Evolutionary conservation across 257 asterid genomes (phyloP), one percentile per base, ranked within the genome.

Genomic region (Petrea volubilis): DNA sequence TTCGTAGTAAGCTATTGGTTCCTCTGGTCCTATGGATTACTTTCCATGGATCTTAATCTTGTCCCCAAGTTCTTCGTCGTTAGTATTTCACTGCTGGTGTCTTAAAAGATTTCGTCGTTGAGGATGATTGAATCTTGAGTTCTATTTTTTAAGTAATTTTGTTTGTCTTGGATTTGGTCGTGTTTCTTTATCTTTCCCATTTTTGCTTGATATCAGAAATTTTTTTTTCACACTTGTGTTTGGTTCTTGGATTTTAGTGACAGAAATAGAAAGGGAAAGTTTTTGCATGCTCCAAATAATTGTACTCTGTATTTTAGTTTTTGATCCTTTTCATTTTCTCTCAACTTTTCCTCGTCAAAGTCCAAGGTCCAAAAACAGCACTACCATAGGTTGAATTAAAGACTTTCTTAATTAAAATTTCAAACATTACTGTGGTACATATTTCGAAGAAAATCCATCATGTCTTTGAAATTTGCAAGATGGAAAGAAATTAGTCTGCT

Each of bases 191-290:
- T 36, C 21, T 20, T 31, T 36, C 24, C 36, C 24, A 12, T 67
- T 67, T 66, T 21, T 52, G 63, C 72, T 67, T 67, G 63, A 36
- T 18, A 53, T 61, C 17, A 34, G 9, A 51, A 51, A 31, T 27
- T 23, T 29, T 7, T 15, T 15, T 15, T 7, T n/a, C n/a, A n/a
- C n/a, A n/a, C n/a, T n/a, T n/a, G n/a, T n/a, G n/a, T n/a, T n/a
- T n/a, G n/a, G n/a, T n/a, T n/a, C n/a, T n/a, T n/a, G n/a, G n/a
- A n/a, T n/a, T n/a, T n/a, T n/a, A n/a, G n/a, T n/a, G n/a, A n/a
- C n/a, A n/a, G n/a, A n/a, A n/a, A n/a, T n/a, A n/a, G n/a, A n/a
- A n/a, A n/a, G n/a, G n/a, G n/a, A n/a, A n/a, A n/a, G n/a, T n/a
- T n/a, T n/a, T n/a, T n/a, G n/a, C n/a, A n/a, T n/a, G n/a, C n/a